phyloP scores from a whole-genome alignment of 2,329 filamentous ascomycete species.

The Ciborinia camelliae region DNA sequence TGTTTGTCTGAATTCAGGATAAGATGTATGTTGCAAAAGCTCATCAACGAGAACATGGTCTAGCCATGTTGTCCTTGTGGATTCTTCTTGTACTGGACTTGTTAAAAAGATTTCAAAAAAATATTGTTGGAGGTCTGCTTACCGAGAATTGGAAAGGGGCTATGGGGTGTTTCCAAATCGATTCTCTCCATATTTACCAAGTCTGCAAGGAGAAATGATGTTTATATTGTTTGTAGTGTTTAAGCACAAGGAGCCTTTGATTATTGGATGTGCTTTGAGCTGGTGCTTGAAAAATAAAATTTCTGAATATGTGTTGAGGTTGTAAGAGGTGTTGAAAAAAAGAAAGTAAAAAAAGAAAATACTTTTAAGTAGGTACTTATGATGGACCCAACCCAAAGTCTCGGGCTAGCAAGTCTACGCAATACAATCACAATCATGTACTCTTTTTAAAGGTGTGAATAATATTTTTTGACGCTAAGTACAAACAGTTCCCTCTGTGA shows the following conservation, averaged over 20 bases:
- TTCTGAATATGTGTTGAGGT: background rate
- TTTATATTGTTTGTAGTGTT: background rate
- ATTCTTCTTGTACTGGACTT: background rate
- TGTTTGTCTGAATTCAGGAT: background rate
- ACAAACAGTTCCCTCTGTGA: background rate
- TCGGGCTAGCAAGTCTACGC: background rate
- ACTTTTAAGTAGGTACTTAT: no score
- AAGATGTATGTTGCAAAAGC: background rate
- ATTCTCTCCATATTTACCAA: background rate
- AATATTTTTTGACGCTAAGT: background rate
- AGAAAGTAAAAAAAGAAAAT: background rate
- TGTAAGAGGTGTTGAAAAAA: background rate
- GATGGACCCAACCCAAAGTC: background rate
- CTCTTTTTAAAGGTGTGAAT: background rate
- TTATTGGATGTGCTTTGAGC: background rate
- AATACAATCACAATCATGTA: background rate
- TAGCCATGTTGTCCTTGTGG: background rate
- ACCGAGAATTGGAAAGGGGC: background rate
- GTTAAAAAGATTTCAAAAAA: background rate
- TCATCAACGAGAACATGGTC: background rate
- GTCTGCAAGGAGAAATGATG: background rate
- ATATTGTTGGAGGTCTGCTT: background rate
- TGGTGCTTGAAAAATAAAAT: background rate
- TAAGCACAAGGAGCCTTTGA: background rate
- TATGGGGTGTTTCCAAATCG: background rate